Percentiles rank a stretch among this genome's conserved stretches.
Conservation (phyloP, 2,329 filamentous ascomycete species). For the Xylariaceae sp. region DNA sequence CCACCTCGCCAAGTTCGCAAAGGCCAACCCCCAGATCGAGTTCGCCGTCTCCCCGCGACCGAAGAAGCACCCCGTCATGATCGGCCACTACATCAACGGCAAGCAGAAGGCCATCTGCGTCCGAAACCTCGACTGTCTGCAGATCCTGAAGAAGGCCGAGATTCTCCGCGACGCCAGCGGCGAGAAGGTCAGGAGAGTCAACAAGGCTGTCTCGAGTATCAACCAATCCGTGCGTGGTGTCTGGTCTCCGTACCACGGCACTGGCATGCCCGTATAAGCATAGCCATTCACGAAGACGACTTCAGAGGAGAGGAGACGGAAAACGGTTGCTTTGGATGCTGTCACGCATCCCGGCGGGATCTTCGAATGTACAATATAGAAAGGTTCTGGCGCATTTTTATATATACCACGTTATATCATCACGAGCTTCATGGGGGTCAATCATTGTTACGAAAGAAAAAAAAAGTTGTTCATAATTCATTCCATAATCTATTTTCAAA, state of each 20-base stretch:
- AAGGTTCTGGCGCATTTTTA: slow-evolving; percentile 7
- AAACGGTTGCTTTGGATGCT: slow-evolving; percentile 2
- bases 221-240: slow-evolving; percentile 63
- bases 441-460: background rate
- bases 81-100: slow-evolving; percentile 90
- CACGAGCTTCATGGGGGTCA: slow-evolving; percentile 1
- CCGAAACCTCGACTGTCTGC: slow-evolving; percentile 72
- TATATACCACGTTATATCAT: slow-evolving; percentile 13
- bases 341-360: background rate
- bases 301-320: slow-evolving; percentile 11
- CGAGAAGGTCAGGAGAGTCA: slow-evolving; percentile 61
- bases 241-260: slow-evolving; percentile 66
- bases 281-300: background rate
- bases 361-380: slow-evolving; percentile 12
- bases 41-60: slow-evolving; percentile 87
- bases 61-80: slow-evolving; percentile 81
- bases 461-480: slow-evolving; percentile 1
- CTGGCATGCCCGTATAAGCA: slow-evolving; percentile 47
- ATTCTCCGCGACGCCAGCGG: slow-evolving; percentile 69
- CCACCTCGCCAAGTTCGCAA: slow-evolving; percentile 70
- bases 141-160: slow-evolving; percentile 75
- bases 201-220: slow-evolving; percentile 59
- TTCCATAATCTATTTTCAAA: background rate
- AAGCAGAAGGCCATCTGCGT: slow-evolving; percentile 81
- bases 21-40: slow-evolving; percentile 79